Conservation (phyloP, 768 basidiomycete genomes). For the Hypholoma fasciculare region DNA sequence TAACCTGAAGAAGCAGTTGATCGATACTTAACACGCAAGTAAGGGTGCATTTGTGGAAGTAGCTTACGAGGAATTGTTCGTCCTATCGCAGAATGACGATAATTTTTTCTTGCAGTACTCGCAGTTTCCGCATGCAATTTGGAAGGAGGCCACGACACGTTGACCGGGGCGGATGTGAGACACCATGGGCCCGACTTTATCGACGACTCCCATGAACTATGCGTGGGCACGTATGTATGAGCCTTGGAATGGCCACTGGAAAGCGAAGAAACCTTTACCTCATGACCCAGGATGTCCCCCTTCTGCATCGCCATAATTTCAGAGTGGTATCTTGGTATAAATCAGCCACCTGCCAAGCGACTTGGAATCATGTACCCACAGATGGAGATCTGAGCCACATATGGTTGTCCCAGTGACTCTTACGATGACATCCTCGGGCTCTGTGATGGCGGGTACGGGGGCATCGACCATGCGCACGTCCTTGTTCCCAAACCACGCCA, state of each 20-base stretch:
- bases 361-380: conserved; percentile 26
- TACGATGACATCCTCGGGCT: conserved; percentile 75
- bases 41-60: conserved; percentile 7
- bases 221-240: not conserved
- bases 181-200: conserved; percentile 65
- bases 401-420: conserved; percentile 77
- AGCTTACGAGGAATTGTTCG: conserved; percentile 59
- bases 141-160: conserved; percentile 79
- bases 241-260: not conserved
- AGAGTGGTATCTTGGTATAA: conserved; percentile 48
- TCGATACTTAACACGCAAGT: not conserved
- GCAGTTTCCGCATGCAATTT: conserved; percentile 75
- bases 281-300: conserved; percentile 77
- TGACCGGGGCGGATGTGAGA: conserved; percentile 60
- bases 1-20: conserved; percentile 30
- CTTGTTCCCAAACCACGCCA: conserved; percentile 64
- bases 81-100: conserved; percentile 73
- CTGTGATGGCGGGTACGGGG: conserved; percentile 55
- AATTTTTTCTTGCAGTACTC: conserved; percentile 72
- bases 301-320: conserved; percentile 69
- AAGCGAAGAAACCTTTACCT: conserved; percentile 32
- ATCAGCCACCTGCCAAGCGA: not conserved
- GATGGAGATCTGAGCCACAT: conserved; percentile 66
- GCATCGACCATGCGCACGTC: conserved; percentile 45
- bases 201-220: conserved; percentile 69